phyloP scores from a whole-genome alignment of 2,329 filamentous ascomycete genomes.

The Botryotinia globosa region DNA sequence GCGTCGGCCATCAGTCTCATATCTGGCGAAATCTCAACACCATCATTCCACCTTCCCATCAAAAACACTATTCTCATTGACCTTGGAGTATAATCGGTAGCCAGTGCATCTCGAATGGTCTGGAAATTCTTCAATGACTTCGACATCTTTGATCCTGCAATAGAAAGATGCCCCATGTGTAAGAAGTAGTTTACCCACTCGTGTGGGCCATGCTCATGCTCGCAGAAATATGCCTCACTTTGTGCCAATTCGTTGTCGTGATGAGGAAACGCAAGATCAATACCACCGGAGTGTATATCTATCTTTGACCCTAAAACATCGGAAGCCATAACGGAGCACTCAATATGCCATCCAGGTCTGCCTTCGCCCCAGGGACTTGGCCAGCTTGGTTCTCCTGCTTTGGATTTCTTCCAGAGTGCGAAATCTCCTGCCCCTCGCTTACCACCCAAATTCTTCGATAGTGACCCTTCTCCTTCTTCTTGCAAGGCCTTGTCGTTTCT shows the following conservation, averaged over 20 bases:
- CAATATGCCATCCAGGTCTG: constrained; percentile 93
- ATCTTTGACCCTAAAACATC: constrained; percentile 80
- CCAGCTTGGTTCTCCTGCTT: constrained; percentile 90
- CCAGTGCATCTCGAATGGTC: constrained; percentile 81
- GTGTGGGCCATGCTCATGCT: constrained; percentile 18
- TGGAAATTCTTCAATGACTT: constrained; percentile 96
- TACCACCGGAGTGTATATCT: constrained; percentile 81
- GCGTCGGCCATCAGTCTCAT: constrained; percentile 69
- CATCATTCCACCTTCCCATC: constrained; percentile 84
- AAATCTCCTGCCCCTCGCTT: constrained; percentile 84
- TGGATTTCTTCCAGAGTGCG: constrained; percentile 89
- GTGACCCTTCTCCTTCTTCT: constrained; percentile 84
- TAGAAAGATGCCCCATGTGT: constrained; percentile 90
- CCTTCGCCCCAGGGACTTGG: constrained; percentile 82
- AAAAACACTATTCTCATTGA: constrained; percentile 83
- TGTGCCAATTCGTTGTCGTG: constrained; percentile 92
- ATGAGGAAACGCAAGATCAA: constrained; percentile 88
- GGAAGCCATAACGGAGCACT: constrained; percentile 94
- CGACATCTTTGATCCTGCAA: constrained; percentile 91
- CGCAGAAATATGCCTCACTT: constrained; percentile 71
- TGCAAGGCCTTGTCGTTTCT: constrained; percentile 77
- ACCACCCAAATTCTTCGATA: constrained; percentile 45
- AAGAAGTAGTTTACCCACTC: constrained; percentile 64
- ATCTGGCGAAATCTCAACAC: constrained; percentile 84
- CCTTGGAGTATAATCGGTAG: constrained; percentile 68